phyloP scores from a whole-genome alignment of 306 rosid species.

The Rosa chinensis region DNA sequence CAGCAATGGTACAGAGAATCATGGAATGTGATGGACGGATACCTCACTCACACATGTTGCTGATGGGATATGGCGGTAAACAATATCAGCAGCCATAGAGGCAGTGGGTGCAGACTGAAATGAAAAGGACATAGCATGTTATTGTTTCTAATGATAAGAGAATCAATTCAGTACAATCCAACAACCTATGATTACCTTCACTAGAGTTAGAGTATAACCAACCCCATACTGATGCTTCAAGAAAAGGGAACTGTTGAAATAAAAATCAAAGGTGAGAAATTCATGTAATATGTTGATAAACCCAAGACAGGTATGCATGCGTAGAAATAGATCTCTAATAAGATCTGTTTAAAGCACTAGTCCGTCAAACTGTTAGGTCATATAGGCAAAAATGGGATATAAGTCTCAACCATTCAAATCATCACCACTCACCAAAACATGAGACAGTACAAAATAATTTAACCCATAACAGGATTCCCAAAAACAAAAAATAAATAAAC shows the following conservation, averaged over 20 bases:
- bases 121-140: conserved; percentile 24
- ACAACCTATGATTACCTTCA: conserved; percentile 58
- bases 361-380: neutral
- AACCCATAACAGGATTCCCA: neutral
- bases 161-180: conserved; percentile 20
- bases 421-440: neutral
- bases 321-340: neutral
- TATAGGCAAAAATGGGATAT: neutral
- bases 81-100: conserved; percentile 84
- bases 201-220: conserved; percentile 92
- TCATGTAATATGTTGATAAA: neutral
- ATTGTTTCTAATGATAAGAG: conserved; percentile 22
- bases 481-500: neutral
- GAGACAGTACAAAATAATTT: neutral
- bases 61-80: conserved; percentile 75
- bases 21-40: conserved; percentile 30
- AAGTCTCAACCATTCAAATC: neutral
- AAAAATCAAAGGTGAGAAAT: neutral
- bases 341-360: neutral
- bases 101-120: conserved; percentile 85
- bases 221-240: conserved; percentile 97
- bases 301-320: neutral
- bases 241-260: conserved; percentile 78
- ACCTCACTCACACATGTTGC: conserved; percentile 99
- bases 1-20: neutral